Evolutionary conservation across 73 alveolate genomes (phyloP), one percentile per base, ranked within the genome.

Genomic region (Uronychia binucleata): DNA sequence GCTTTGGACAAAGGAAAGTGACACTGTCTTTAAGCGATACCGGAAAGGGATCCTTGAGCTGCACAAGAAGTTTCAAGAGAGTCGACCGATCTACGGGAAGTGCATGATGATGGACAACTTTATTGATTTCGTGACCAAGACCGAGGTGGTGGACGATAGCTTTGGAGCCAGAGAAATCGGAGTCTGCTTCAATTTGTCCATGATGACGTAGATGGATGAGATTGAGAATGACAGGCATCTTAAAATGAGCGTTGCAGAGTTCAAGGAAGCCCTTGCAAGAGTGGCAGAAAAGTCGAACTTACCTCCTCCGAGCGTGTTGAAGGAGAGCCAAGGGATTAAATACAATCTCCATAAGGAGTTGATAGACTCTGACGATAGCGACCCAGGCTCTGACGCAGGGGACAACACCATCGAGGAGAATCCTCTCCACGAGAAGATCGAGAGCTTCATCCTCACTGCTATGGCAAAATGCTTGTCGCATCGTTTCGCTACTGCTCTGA

Each of bases 161-260:
- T 92, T 94, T 76, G 96, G 94, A 28, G 90, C 94, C 58, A 92
- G 96, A 82, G 96, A 95, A 82, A 80, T 87, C 1, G 94, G 94
- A 0, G 79, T 90, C 28, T 90, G 86, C 34, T 95, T 86, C 74
- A 93, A 95, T 77, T 83, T 90, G 34, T 82, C 96, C 1, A 95
- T 93, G 94, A 92, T 88, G 93, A 95, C 98, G 28, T 83, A 95
- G 80, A 89, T 87, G 8, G 88, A 93, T 80, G 95, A 89, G 59
- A 30, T 89, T 25, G 98, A 94, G 34, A 67, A 46, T 33, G 98
- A 94, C 46, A 67, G 98, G 29, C 96, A 94, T 82, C 78, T 87
- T 59, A 75, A 92, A 77, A 94, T 94, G 98, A 29, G 59, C 34
- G 85, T 89, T 58, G 78, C 84, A 31, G 98, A 94, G 77, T 94